Conservation (phyloP, 306 rosid genomes). For the Corylus heterophylla region DNA sequence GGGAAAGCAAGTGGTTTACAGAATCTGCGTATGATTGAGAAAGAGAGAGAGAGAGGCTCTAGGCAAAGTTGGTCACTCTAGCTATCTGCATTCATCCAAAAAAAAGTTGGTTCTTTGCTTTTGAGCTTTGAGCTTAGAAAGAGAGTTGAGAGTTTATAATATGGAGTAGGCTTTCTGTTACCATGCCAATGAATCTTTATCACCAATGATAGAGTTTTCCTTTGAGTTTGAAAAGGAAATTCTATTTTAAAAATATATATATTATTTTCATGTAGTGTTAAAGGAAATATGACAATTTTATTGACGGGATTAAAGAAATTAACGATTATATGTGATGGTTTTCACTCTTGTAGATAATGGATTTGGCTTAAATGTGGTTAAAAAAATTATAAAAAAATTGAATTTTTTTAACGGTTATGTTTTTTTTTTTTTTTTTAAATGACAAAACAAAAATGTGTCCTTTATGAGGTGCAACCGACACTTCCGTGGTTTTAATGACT, state of each 20-base stretch:
- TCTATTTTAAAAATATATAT: too few species aligned
- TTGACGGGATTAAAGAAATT: too few species aligned
- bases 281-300: too few species aligned
- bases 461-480: slow-evolving; percentile 55
- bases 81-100: neutral
- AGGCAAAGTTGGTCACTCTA: neutral
- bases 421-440: neutral
- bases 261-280: too few species aligned
- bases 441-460: neutral
- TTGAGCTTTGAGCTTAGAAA: slow-evolving; percentile 31
- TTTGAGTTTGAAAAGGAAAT: too few species aligned
- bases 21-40: slow-evolving; percentile 39
- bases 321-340: neutral
- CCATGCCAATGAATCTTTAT: neutral
- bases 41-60: slow-evolving; percentile 14
- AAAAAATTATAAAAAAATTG: too few species aligned
- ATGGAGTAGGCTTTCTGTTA: neutral
- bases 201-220: too few species aligned
- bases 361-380: too few species aligned
- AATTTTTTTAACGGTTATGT: too few species aligned
- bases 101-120: slow-evolving; percentile 22
- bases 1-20: slow-evolving; percentile 35
- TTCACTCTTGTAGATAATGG: neutral
- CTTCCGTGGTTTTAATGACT: slow-evolving; percentile 41
- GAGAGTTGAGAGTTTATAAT: neutral